Conservation (phyloP, 2,329 filamentous ascomycete species). For the Fusarium succisae region DNA sequence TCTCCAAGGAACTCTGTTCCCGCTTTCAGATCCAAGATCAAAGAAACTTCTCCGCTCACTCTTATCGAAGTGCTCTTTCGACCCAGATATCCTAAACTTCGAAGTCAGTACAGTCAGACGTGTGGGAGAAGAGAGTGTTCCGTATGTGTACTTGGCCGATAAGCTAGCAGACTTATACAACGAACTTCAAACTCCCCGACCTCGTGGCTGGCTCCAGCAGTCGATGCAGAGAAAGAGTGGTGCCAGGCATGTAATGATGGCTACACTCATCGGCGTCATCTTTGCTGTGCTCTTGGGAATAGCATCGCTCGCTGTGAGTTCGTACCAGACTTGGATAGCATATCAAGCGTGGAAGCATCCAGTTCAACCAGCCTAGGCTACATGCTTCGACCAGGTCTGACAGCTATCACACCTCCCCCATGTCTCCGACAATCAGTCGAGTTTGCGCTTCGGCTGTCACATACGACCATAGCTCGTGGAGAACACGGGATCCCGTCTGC, state of each 20-base stretch:
- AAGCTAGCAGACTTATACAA: background rate
- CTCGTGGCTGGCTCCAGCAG: background rate
- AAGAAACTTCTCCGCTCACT: background rate
- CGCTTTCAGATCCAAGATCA: background rate
- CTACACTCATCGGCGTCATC: background rate
- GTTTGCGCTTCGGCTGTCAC: background rate
- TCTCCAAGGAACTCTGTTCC: background rate
- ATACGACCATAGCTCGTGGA: background rate
- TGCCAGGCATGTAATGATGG: background rate
- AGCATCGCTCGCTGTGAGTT: background rate
- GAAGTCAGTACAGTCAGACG: background rate
- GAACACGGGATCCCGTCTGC: background rate
- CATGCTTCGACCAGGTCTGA: background rate
- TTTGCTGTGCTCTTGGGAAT: background rate
- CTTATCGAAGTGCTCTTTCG: background rate
- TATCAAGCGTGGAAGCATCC: constrained; percentile 1
- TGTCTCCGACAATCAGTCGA: fast-evolving
- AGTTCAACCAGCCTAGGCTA: background rate
- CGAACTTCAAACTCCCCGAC: background rate
- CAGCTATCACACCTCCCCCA: background rate
- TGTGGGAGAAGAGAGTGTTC: background rate
- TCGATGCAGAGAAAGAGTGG: background rate
- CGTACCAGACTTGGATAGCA: background rate
- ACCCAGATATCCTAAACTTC: background rate
- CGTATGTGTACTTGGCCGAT: background rate